Percentiles rank a stretch among this genome's conserved stretches.
These are phyloP conservation scores for Candida manassasensis DNA, from an alignment of 805 yeast genomes.

Conservation along the genomic window DNA sequence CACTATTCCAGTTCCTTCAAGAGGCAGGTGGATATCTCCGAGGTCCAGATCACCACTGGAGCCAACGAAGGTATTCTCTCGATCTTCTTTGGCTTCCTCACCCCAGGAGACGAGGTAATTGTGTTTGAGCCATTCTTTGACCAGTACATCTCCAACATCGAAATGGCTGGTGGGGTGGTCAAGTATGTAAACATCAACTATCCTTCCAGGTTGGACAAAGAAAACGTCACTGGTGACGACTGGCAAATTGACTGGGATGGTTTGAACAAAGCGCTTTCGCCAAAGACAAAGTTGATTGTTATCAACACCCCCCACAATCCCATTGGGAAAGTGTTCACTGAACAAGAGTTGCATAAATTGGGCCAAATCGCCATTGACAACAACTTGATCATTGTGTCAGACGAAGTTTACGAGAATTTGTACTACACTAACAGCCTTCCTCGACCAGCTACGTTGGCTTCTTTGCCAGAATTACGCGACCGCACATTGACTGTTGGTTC, in stretches of 20 bases:
- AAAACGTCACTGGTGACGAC: conserved; percentile 72
- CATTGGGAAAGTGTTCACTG: conserved; percentile 82
- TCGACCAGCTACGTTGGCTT: conserved; percentile 72
- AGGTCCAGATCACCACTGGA: conserved; percentile 86
- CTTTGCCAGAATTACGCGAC: conserved; percentile 64
- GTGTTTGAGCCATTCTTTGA: conserved; percentile 97
- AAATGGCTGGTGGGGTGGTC: conserved; percentile 88
- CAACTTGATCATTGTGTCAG: conserved; percentile 78
- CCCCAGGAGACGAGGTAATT: conserved; percentile 90
- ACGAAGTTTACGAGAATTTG: conserved; percentile 93
- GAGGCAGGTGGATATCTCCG: conserved; percentile 49
- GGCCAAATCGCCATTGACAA: conserved; percentile 83
- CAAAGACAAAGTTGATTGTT: conserved; percentile 79
- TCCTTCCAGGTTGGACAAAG: conserved; percentile 61
- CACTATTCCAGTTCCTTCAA: conserved; percentile 69
- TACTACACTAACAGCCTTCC: conserved; percentile 67
- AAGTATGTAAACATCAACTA: conserved; percentile 83
- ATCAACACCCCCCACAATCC: conserved; percentile 96
- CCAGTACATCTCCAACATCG: conserved; percentile 91
- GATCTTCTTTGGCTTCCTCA: conserved; percentile 76
- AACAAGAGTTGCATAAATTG: conserved; percentile 65
- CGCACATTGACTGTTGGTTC: conserved; percentile 90
- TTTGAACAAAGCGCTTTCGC: conserved; percentile 63
- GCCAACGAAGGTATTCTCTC: conserved; percentile 95
- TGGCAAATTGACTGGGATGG: conserved; percentile 84